Percentiles rank a stretch among this genome's conserved stretches.
Conservation (phyloP, 805 yeast species). For the Kluyveromyces dobzhanskii region DNA sequence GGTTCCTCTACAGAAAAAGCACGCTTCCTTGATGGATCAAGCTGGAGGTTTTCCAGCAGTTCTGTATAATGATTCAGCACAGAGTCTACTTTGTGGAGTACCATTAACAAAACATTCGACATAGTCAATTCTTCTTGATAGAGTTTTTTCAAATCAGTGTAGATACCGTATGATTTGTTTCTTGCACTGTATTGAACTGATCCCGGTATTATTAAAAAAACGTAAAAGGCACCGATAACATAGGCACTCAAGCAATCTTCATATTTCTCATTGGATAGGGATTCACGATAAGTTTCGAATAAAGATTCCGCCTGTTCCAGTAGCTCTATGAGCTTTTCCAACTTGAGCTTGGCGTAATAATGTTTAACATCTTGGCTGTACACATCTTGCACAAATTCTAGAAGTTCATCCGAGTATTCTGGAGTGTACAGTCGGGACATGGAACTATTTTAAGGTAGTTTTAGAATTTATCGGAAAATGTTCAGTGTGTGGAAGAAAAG, state of each 20-base stretch:
- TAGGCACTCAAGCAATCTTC: conserved; percentile 28
- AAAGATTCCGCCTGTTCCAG: conserved; percentile 31
- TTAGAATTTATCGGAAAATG: no score
- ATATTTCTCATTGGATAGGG: conserved; percentile 12
- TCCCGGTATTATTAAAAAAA: conserved; percentile 32
- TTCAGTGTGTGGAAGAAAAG: no score
- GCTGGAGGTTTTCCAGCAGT: not conserved
- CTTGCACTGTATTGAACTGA: conserved; percentile 35
- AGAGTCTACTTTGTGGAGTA: conserved; percentile 26
- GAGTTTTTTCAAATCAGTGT: conserved; percentile 28
- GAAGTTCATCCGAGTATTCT: conserved; percentile 33
- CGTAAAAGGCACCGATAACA: conserved; percentile 31
- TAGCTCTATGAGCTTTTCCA: conserved; percentile 31
- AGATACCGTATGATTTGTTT: conserved; percentile 33
- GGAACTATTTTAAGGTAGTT: no score
- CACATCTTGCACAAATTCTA: conserved; percentile 21
- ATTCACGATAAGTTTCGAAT: conserved; percentile 26
- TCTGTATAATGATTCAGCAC: conserved; percentile 18
- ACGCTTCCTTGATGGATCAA: conserved; percentile 17
- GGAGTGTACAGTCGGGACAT: conserved; percentile 26
- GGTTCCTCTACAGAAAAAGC: conserved; percentile 24
- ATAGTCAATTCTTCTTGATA: conserved; percentile 32
- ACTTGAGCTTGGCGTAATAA: conserved; percentile 24
- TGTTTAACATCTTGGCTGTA: conserved; percentile 30
- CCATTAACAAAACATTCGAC: conserved; percentile 33